Percentiles rank a stretch among this genome's conserved stretches.
Evolutionary conservation across 2,329 filamentous ascomycete species (phyloP).

Genomic region (Tolypocladium nubicola): DNA sequence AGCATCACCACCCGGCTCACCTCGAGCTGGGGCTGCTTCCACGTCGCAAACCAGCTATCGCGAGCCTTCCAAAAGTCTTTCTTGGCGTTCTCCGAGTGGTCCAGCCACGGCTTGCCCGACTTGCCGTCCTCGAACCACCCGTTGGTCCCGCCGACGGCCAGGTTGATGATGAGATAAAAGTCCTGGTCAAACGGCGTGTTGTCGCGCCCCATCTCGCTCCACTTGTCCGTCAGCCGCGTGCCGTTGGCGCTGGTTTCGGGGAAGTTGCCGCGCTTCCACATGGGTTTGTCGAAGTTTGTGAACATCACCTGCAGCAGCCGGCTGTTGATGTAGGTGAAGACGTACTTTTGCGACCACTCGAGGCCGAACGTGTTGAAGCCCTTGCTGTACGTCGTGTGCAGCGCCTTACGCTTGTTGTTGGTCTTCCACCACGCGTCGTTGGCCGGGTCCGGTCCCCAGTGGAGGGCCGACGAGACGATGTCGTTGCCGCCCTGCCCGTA

Average conservation of each 20-base stretch:
- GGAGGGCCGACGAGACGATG: slow-evolving; percentile 66
- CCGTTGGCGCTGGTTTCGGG: slow-evolving; percentile 54
- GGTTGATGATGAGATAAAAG: slow-evolving; percentile 67
- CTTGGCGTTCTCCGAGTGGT: slow-evolving; percentile 53
- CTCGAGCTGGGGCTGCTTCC: slow-evolving; percentile 58
- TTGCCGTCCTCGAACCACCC: slow-evolving; percentile 73
- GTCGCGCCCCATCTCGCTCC: slow-evolving; percentile 47
- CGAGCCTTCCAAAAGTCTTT: slow-evolving; percentile 68
- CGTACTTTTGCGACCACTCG: slow-evolving; percentile 81
- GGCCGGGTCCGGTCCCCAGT: slow-evolving; percentile 65
- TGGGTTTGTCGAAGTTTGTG: slow-evolving; percentile 57
- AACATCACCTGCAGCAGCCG: slow-evolving; percentile 73
- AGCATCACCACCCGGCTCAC: slow-evolving; percentile 60
- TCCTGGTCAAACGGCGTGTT: slow-evolving; percentile 65
- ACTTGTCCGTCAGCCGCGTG: slow-evolving; percentile 51
- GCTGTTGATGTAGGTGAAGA: slow-evolving; percentile 79
- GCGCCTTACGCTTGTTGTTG: slow-evolving; percentile 63
- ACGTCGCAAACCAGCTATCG: slow-evolving; percentile 58
- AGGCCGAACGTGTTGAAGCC: slow-evolving; percentile 69
- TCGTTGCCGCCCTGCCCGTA: slow-evolving; percentile 73
- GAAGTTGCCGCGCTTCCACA: slow-evolving; percentile 62
- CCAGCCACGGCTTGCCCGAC: slow-evolving; percentile 69
- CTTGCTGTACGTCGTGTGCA: slow-evolving; percentile 62
- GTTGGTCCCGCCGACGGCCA: slow-evolving; percentile 68
- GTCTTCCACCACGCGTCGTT: slow-evolving; percentile 79